Conservation (phyloP, 192 early-diverging fungal genomes). For the Backusella psychrophila region DNA sequence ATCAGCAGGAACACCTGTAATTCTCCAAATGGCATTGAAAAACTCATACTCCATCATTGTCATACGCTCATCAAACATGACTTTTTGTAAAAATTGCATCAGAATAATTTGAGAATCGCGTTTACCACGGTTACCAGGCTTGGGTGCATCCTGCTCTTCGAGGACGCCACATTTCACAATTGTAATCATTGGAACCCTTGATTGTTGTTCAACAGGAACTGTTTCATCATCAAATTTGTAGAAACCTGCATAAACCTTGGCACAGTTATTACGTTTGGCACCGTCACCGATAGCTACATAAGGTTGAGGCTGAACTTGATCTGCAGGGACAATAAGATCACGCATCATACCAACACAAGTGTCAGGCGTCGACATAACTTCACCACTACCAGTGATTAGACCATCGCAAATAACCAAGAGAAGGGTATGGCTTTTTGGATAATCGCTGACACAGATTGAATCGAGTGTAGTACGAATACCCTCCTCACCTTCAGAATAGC, state of each 20-base stretch:
- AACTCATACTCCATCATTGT: constrained; percentile 68
- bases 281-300: constrained; percentile 79
- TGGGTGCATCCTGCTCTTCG: constrained; percentile 43
- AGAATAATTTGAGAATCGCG: constrained; percentile 87
- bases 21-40: constrained; percentile 68
- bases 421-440: constrained; percentile 81
- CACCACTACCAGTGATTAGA: constrained; percentile 79
- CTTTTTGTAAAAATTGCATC: constrained; percentile 84
- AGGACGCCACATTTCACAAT: constrained; percentile 68
- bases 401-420: constrained; percentile 89
- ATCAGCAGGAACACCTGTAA: constrained; percentile 77
- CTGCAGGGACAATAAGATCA: constrained; percentile 44
- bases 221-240: constrained; percentile 62
- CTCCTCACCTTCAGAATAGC: constrained; percentile 86
- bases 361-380: constrained; percentile 72
- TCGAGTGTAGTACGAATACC: constrained; percentile 82
- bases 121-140: constrained; percentile 81
- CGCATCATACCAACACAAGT: constrained; percentile 78
- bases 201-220: constrained; percentile 42
- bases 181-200: constrained; percentile 64
- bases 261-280: constrained; percentile 74
- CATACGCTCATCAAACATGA: constrained; percentile 75
- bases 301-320: constrained; percentile 55
- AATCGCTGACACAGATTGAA: constrained; percentile 78
- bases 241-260: constrained; percentile 73